Percentiles rank a stretch among this genome's conserved stretches.
Evolutionary conservation across 176 grass and related monocot genomes (phyloP).

Genomic region (Oryza glumipatula): DNA sequence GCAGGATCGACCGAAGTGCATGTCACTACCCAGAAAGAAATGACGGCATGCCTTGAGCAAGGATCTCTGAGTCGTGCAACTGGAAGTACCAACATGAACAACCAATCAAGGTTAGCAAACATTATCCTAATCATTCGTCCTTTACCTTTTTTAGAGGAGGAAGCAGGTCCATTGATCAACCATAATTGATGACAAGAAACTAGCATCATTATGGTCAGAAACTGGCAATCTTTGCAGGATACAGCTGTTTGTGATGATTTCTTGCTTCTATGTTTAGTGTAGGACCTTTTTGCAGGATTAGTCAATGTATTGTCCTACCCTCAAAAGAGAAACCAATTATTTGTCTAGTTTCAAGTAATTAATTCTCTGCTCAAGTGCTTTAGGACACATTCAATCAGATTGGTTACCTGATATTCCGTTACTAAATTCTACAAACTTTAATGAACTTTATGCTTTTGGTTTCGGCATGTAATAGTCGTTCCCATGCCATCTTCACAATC

Average conservation of each 20-base stretch:
- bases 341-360: neutral
- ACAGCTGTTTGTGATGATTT: conserved; percentile 24
- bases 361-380: conserved; percentile 5
- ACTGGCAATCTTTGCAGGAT: neutral
- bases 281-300: conserved; percentile 7
- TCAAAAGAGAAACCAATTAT: neutral
- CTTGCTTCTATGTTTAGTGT: conserved; percentile 18
- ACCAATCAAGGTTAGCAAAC: conserved; percentile 81
- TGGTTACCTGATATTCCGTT: conserved; percentile 26
- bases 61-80: conserved; percentile 84
- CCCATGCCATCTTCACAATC: conserved; percentile 99
- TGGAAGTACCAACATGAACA: conserved; percentile 99
- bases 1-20: conserved; percentile 88
- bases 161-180: conserved; percentile 12
- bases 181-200: neutral
- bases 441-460: conserved; percentile 54
- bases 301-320: neutral
- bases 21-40: conserved; percentile 88
- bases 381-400: conserved; percentile 19
- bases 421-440: conserved; percentile 29
- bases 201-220: conserved; percentile 5
- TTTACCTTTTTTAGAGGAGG: conserved; percentile 17
- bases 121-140: neutral
- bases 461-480: conserved; percentile 83
- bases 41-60: conserved; percentile 86